Base-by-base conservation (phyloP, 164 flowering plant species). In the Buxus sempervirens region DNA sequence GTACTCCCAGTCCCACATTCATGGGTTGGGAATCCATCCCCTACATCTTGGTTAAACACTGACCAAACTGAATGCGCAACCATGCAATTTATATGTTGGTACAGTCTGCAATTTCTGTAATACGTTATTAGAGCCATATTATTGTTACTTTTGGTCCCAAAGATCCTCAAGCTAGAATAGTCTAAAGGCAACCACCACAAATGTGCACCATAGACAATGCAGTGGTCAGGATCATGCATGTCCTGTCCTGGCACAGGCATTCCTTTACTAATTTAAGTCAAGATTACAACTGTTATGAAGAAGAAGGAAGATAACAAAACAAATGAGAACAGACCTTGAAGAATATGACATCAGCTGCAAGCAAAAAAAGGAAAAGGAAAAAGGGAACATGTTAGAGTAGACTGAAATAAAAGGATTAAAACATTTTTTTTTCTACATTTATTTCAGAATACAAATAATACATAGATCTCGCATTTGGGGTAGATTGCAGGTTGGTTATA, bases 311-410 rank as follows among this genome's bases (percentile, higher is more conserved):
- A n/a, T 16, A 13, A 65, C 23, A 19, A 32, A 42, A 54, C 14
- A 55, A 55, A 21, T 12, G 65, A 61, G 20, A 54, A 48, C 79
- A 60, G 26, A 89, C 97, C 97, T 88, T 87, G 78, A 84, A 88
- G 75, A 81, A 86, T 63, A 84, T 66, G 6, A 77, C 73, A 76
- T 88, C 90, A 73, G 80, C 97, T 94, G 98, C 91, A 81, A 78
- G 78, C 64, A 24, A 77, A 36, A 54, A 62, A 60, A 18, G 63
- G 20, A 70, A 60, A 70, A 54, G 64, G 22, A 22, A 64, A 64
- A 65, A 0, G 66, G 25, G 59, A 45, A 16, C 26, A 59, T 51
- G 70, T 78, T 41, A 70, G 64, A 57, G 28, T 27, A 65, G 61
- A 63, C 5, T 5, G 1, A 2, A 45, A 45, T 4, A 45, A 45